These are phyloP conservation scores for Claviceps capensis DNA, from an alignment of 2,329 filamentous ascomycete species.

Conservation along the genomic window DNA sequence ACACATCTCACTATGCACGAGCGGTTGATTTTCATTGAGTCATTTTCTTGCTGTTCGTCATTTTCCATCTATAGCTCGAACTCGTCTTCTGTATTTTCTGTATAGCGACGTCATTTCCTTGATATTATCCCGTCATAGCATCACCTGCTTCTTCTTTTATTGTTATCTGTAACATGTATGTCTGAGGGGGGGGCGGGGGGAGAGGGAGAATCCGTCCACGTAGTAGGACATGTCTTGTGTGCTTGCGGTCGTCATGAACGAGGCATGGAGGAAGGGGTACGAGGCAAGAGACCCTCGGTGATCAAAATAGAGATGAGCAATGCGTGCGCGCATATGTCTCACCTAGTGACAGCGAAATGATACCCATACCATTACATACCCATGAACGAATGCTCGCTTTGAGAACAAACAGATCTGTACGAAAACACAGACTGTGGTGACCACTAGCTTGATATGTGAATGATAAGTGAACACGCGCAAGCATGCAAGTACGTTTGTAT, in stretches of 20 bases:
- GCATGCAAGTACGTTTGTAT: too few species aligned
- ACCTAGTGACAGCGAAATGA: too few species aligned
- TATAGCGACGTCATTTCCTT: constrained; percentile 1
- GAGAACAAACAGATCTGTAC: too few species aligned
- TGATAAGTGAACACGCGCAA: too few species aligned
- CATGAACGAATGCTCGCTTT: too few species aligned
- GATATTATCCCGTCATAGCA: not conserved
- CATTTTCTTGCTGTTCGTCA: constrained; percentile 6
- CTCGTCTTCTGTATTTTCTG: constrained; percentile 2
- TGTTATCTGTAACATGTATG: not conserved
- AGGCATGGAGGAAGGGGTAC: not conserved
- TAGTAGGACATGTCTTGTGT: not conserved
- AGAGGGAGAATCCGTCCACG: not conserved
- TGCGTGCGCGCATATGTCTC: too few species aligned
- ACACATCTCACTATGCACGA: not conserved
- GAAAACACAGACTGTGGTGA: too few species aligned
- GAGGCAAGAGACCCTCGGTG: not conserved
- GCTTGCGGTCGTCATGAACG: too few species aligned
- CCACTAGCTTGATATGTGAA: too few species aligned
- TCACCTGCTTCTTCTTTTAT: not conserved
- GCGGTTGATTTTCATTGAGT: constrained; percentile 5
- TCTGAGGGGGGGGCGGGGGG: not conserved
- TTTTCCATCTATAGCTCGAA: not conserved
- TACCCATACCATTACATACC: too few species aligned
- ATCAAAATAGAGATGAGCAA: too few species aligned